Base-by-base conservation (phyloP, 768 basidiomycete genomes). In the Psilocybe subaeruginosa region DNA sequence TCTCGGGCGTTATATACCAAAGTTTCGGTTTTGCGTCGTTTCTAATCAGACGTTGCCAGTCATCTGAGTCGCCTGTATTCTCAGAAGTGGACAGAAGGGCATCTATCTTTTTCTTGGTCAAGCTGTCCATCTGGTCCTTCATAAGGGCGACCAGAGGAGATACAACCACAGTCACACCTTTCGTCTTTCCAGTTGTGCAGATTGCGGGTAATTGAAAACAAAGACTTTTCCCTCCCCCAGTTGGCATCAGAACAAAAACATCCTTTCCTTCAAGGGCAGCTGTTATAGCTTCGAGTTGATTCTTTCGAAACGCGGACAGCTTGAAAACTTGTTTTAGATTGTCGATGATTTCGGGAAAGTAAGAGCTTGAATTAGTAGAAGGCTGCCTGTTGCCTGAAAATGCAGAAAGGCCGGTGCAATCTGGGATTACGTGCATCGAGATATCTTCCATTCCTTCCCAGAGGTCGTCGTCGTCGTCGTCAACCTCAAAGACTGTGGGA, bases 191-290 rank as follows among this genome's bases (percentile, higher is more conserved):
- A 5, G 76, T 76, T 39, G 76, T 74, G 68, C 95, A 92, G 35
- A 97, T 81, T 2, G 95, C 96, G 0, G 97, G 97, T 1, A 99
- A 87, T 72, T 98, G 89, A 73, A 89, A 95, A 66, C 91, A 94
- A 41, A 95, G 78, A 67, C 90, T 92, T 76, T 96, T 95, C 0
- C 94, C 94, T 3, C 95, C 95, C 37, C 95, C 95, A 1, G 97
- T 99, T 1, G 97, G 97, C 87, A 98, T 96, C 7, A 99, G 82
- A 16, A 98, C 93, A 65, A 99, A 95, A 16, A 94, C 93, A 69
- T 99, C 97, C 57, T 80, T 84, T 7, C 91, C 94, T 1, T 81
- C 79, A 73, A 99, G 77, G 0, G 91, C 87, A 14, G 90, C 90
- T 47, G 85, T 83, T 64, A 99, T 91, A 1, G 92, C 94, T 68